Conservation (phyloP, 306 rosid species). For the Quercus variabilis region DNA sequence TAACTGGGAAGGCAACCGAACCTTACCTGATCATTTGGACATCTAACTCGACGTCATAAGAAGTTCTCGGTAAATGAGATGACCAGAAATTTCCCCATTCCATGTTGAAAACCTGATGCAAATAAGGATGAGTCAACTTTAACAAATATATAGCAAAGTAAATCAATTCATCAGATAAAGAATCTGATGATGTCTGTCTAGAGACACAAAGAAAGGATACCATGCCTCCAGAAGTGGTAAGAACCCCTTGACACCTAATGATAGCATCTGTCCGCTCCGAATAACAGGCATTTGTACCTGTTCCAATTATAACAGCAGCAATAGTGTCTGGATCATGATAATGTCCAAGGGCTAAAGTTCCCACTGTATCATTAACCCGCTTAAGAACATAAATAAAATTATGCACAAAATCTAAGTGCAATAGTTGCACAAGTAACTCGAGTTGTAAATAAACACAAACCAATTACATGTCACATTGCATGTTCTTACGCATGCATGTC, state of each 20-base stretch:
- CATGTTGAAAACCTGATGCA: slow-evolving; percentile 73
- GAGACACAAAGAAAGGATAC: slow-evolving; percentile 32
- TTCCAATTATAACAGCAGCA: slow-evolving; percentile 87
- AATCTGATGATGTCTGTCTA: background rate
- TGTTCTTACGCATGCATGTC: background rate
- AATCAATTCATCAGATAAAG: background rate
- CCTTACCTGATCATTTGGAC: slow-evolving; percentile 78
- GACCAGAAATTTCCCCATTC: slow-evolving; percentile 98
- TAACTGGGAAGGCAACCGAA: background rate
- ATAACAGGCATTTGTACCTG: slow-evolving; percentile 95
- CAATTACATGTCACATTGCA: background rate
- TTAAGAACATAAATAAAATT: slow-evolving; percentile 13
- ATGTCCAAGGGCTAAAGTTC: slow-evolving; percentile 88
- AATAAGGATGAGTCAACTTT: background rate
- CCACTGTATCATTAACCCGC: slow-evolving; percentile 89
- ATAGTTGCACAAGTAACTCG: background rate
- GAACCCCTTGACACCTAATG: slow-evolving; percentile 83
- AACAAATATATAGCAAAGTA: background rate
- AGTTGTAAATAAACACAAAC: background rate
- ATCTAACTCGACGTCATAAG: slow-evolving; percentile 70
- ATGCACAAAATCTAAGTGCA: background rate
- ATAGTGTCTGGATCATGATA: slow-evolving; percentile 83
- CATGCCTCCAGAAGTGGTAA: slow-evolving; percentile 69
- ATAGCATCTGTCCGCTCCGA: slow-evolving; percentile 78
- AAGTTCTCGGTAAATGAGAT: slow-evolving; percentile 87